phyloP scores from a whole-genome alignment of 2,329 filamentous ascomycete species.

The Exophiala spinifera region DNA sequence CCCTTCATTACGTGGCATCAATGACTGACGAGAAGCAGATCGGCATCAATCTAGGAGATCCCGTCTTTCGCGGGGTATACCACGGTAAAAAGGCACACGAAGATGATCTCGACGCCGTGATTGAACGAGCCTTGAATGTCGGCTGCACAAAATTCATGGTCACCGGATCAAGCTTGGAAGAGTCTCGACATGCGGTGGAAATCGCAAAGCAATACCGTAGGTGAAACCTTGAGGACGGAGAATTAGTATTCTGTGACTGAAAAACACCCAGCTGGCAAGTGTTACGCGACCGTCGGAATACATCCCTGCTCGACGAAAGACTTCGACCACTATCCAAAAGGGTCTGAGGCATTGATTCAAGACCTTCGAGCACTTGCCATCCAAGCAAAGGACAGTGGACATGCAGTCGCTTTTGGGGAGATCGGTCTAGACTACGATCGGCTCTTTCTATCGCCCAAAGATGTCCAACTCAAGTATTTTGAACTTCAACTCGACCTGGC shows the following conservation, averaged over 20 bases:
- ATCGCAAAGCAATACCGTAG: conserved; percentile 72
- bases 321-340: conserved; percentile 61
- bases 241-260: conserved; percentile 13
- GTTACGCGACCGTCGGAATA: conserved; percentile 89
- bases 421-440: conserved; percentile 96
- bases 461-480: conserved; percentile 81
- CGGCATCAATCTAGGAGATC: conserved; percentile 93
- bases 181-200: conserved; percentile 70
- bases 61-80: conserved; percentile 81
- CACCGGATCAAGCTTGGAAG: conserved; percentile 81
- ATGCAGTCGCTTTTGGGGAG: conserved; percentile 82
- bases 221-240: conserved; percentile 29
- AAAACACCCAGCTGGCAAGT: conserved; percentile 62
- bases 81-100: conserved; percentile 66
- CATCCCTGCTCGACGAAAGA: conserved; percentile 84
- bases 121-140: conserved; percentile 71
- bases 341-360: conserved; percentile 46
- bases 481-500: conserved; percentile 77
- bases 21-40: conserved; percentile 49
- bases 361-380: conserved; percentile 64
- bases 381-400: conserved; percentile 54
- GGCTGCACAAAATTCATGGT: conserved; percentile 90
- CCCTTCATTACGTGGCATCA: background rate
- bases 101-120: conserved; percentile 54
- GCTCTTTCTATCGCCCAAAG: conserved; percentile 74